Conservation (phyloP, 306 rosid species). For the Casuarina equisetifolia region DNA sequence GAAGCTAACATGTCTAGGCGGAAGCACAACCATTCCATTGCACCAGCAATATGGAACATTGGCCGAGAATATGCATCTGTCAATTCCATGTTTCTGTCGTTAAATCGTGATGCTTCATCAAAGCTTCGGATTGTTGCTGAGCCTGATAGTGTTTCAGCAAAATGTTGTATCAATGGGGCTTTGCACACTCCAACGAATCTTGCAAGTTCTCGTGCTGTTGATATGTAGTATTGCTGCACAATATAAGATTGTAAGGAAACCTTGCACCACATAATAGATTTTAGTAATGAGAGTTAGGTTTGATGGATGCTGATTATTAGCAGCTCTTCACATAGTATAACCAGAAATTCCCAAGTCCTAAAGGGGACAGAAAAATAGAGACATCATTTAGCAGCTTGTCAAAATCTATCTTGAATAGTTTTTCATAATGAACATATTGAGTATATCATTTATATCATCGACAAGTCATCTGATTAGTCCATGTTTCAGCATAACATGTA, state of each 20-base stretch:
- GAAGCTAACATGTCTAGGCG: slow-evolving; percentile 72
- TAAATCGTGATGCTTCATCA: slow-evolving; percentile 72
- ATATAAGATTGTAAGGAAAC: slow-evolving; percentile 17
- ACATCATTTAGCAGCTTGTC: not conserved
- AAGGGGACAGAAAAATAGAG: too few species aligned
- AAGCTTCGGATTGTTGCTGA: slow-evolving; percentile 83
- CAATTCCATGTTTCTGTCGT: slow-evolving; percentile 64
- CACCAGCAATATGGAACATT: slow-evolving; percentile 59
- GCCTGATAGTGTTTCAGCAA: slow-evolving; percentile 83
- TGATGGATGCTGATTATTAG: not conserved
- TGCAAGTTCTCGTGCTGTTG: slow-evolving; percentile 79
- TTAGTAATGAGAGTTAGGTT: not conserved
- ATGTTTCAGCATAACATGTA: slow-evolving; percentile 3
- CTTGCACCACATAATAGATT: not conserved
- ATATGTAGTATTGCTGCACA: slow-evolving; percentile 69
- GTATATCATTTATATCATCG: not conserved
- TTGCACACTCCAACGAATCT: slow-evolving; percentile 79
- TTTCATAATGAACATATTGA: not conserved
- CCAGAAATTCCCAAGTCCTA: not conserved
- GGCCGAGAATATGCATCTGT: slow-evolving; percentile 71
- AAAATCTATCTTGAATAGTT: not conserved
- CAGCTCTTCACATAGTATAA: not conserved
- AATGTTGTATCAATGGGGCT: slow-evolving; percentile 88
- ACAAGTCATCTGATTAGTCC: not conserved
- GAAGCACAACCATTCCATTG: slow-evolving; percentile 85